phyloP scores from a whole-genome alignment of 345 rosid species.

The Garcia nutans region DNA sequence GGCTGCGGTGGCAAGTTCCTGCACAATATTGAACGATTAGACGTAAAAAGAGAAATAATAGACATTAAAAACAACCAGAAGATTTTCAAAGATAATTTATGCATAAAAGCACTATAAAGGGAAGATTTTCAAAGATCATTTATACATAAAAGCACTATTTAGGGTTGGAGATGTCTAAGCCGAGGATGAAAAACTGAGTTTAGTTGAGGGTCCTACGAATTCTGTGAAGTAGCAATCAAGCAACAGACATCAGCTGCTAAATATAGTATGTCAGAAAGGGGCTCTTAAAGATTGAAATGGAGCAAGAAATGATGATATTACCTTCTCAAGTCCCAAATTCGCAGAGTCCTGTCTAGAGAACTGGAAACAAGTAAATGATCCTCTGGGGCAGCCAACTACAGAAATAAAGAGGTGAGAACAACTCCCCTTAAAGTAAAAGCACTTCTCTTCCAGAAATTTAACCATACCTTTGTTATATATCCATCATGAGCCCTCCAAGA shows the following conservation, averaged over 20 bases:
- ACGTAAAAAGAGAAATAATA: not conserved
- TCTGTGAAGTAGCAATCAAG: not conserved
- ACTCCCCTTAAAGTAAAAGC: conserved; percentile 1
- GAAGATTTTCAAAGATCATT: not conserved
- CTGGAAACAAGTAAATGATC: conserved; percentile 87
- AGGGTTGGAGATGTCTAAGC: not conserved
- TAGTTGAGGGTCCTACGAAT: not conserved
- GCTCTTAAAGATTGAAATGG: not conserved
- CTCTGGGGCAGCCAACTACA: conserved; percentile 81
- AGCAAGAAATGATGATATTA: conserved; percentile 18
- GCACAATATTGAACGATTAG: conserved; percentile 23
- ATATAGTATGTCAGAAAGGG: not conserved
- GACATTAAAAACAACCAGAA: not conserved
- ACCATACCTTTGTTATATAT: conserved; percentile 71
- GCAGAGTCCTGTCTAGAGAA: conserved; percentile 76
- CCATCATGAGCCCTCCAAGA: conserved; percentile 94
- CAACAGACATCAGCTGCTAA: not conserved
- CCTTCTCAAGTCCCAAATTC: conserved; percentile 91
- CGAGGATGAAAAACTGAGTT: not conserved
- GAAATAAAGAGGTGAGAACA: conserved; percentile 12
- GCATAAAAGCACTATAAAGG: not conserved
- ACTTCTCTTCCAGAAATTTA: conserved; percentile 6
- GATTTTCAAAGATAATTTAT: not conserved
- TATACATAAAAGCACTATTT: not conserved
- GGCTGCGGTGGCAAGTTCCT: conserved; percentile 65